Conservation (phyloP, 208 protist genomes). For the Crithidia brevicula region DNA sequence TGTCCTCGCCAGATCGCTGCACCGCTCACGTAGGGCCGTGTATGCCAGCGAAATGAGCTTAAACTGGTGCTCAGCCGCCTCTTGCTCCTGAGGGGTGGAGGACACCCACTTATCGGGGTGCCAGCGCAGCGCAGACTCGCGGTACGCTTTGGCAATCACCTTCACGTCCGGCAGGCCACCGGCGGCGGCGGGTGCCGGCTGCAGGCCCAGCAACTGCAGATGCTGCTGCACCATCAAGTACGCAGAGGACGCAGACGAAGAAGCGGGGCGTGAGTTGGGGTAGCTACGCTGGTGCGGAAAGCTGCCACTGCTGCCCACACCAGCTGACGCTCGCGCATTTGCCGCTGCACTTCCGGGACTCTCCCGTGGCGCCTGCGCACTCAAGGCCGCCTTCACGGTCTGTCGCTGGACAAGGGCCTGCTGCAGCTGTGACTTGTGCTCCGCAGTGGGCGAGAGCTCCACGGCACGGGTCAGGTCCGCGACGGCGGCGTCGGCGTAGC, state of each 20-base stretch:
- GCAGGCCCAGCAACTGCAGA: conserved; percentile 39
- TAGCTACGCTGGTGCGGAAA: conserved; percentile 4
- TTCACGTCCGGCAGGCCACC: conserved; percentile 37
- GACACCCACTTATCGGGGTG: conserved; percentile 91
- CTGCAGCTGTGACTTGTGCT: conserved; percentile 34
- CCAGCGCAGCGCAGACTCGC: conserved; percentile 77
- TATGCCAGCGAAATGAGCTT: conserved; percentile 86
- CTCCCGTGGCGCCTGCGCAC: background rate
- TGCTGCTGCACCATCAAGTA: conserved; percentile 13
- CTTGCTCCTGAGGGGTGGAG: conserved; percentile 46
- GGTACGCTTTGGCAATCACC: conserved; percentile 84
- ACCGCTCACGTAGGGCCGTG: conserved; percentile 56
- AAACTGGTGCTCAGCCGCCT: conserved; percentile 75
- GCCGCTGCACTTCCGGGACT: background rate
- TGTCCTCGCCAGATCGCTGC: background rate
- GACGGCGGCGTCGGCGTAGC: conserved; percentile 62
- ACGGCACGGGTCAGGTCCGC: conserved; percentile 54
- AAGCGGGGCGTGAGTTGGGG: conserved; percentile 1
- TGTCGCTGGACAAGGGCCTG: conserved; percentile 32
- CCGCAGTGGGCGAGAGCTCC: conserved; percentile 43
- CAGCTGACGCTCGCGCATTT: background rate
- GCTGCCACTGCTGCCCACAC: background rate
- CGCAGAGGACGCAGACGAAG: background rate
- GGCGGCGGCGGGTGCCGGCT: background rate
- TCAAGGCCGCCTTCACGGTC: conserved; percentile 16